phyloP scores from a whole-genome alignment of 2,329 filamentous ascomycete species.

The Fonsecaea monophora region DNA sequence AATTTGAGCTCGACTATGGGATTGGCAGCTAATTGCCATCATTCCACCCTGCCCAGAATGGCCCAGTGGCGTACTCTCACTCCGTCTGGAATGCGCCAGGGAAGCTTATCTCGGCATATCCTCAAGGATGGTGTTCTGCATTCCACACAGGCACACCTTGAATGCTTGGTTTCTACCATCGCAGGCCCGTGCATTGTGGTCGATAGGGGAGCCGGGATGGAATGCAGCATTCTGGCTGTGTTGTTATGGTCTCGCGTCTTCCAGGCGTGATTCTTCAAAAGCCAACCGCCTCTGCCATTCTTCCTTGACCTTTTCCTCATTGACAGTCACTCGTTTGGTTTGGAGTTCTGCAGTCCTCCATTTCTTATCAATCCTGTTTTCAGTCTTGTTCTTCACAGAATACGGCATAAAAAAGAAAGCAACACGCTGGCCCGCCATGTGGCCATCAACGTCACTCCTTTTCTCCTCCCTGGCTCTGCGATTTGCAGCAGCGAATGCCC shows the following conservation, averaged over 20 bases:
- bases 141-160: constrained; percentile 25
- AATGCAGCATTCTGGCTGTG: constrained; percentile 38
- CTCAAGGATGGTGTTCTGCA: constrained; percentile 17
- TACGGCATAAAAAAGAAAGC: constrained; percentile 10
- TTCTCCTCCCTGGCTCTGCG: constrained; percentile 29
- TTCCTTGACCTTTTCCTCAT: constrained; percentile 18
- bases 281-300: constrained; percentile 20
- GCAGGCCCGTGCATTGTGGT: constrained; percentile 26
- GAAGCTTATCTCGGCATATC: not conserved
- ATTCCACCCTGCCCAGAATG: constrained; percentile 15
- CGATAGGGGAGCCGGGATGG: constrained; percentile 28
- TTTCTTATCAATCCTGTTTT: constrained; percentile 11
- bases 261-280: constrained; percentile 26
- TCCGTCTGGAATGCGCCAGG: not conserved
- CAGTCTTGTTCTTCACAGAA: constrained; percentile 17
- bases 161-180: constrained; percentile 2
- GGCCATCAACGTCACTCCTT: constrained; percentile 33
- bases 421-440: constrained; percentile 29
- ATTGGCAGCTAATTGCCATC: not conserved
- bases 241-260: constrained; percentile 33
- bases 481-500: constrained; percentile 29
- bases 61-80: not conserved
- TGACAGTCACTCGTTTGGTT: constrained; percentile 38
- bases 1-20: not conserved
- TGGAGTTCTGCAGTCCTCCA: constrained; percentile 34